phyloP scores from a whole-genome alignment of 345 rosid genomes.

The Salix suchowensis region DNA sequence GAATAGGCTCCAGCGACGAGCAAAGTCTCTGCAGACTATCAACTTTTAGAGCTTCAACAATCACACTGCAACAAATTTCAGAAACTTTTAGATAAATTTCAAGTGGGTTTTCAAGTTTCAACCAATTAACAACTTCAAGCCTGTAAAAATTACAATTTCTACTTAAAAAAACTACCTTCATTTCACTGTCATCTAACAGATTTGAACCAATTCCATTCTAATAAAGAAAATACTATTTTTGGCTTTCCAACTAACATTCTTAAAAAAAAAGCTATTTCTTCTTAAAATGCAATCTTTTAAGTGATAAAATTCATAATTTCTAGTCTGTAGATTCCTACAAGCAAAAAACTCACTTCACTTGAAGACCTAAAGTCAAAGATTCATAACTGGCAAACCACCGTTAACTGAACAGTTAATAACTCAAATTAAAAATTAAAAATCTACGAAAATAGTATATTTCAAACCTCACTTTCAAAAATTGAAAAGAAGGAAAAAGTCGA shows the following conservation, averaged over 20 bases:
- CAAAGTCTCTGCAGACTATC: constrained; percentile 35
- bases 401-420: not conserved
- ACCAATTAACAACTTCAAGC: not conserved
- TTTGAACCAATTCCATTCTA: not conserved
- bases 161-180: not conserved
- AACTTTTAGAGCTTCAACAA: constrained; percentile 32
- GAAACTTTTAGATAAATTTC: not conserved
- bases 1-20: constrained; percentile 32
- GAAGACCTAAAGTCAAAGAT: not conserved
- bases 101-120: not conserved
- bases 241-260: too few relatives aligned
- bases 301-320: not conserved
- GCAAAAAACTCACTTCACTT: not conserved
- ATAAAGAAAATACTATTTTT: too few relatives aligned
- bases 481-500: too few relatives aligned
- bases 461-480: not conserved
- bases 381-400: not conserved
- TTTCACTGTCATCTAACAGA: not conserved
- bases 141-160: not conserved
- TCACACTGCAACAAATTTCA: constrained; percentile 22
- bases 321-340: not conserved
- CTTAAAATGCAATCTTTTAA: not conserved
- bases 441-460: not conserved
- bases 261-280: too few relatives aligned
- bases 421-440: not conserved